Conservation (phyloP, 2,329 filamentous ascomycete genomes). For the Neophaeococcomyces aloes region DNA sequence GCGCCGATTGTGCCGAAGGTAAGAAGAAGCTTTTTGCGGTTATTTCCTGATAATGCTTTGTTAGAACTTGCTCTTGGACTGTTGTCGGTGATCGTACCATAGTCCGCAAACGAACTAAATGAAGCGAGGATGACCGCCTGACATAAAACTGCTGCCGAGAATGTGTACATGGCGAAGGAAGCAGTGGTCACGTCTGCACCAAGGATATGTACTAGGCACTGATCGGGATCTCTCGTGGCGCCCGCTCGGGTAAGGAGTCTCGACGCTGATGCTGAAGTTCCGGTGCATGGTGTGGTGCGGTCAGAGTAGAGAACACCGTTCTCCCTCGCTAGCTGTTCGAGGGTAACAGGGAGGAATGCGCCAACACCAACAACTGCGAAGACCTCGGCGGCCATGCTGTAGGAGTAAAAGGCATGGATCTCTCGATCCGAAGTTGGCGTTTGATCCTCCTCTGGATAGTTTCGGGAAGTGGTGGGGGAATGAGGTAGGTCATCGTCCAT, state of each 20-base stretch:
- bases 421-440: constrained; percentile 70
- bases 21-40: constrained; percentile 74
- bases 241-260: constrained; percentile 9
- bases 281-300: constrained; percentile 55
- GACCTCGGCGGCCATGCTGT: constrained; percentile 88
- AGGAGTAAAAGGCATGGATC: constrained; percentile 81
- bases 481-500: constrained; percentile 1
- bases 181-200: constrained; percentile 76
- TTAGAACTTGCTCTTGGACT: not conserved
- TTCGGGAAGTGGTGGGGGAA: constrained; percentile 26
- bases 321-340: constrained; percentile 84
- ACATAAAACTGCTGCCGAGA: constrained; percentile 74
- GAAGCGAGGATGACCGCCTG: constrained; percentile 82
- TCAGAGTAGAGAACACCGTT: constrained; percentile 76
- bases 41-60: constrained; percentile 22
- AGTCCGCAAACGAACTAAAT: constrained; percentile 53
- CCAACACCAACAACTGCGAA: constrained; percentile 81
- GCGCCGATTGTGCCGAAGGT: constrained; percentile 70
- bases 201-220: constrained; percentile 66
- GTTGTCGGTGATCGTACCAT: constrained; percentile 50
- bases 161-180: constrained; percentile 90
- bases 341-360: constrained; percentile 82
- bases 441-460: constrained; percentile 75
- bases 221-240: constrained; percentile 34
- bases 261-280: constrained; percentile 25